phyloP scores from a whole-genome alignment of 1,139 yeast genomes.

The Candida sp. region DNA sequence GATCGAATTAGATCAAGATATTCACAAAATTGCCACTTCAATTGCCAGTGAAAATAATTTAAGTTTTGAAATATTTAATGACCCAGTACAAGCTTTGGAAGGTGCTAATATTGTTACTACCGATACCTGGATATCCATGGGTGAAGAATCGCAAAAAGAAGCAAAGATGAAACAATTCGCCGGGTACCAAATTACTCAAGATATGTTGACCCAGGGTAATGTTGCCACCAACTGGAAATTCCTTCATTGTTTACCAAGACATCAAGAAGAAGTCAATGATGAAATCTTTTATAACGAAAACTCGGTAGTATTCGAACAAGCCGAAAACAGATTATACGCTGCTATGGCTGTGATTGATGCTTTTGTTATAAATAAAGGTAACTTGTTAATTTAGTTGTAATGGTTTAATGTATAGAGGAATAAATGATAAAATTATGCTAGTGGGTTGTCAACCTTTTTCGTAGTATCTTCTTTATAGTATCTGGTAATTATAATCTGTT shows the following conservation, averaged over 20 bases:
- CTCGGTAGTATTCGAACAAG: slow-evolving; percentile 90
- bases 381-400: slow-evolving; percentile 23
- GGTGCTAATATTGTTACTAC: slow-evolving; percentile 84
- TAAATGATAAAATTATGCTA: too few species aligned
- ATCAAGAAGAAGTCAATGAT: slow-evolving; percentile 89
- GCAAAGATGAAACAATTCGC: slow-evolving; percentile 74
- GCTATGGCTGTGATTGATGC: slow-evolving; percentile 94
- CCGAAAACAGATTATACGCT: slow-evolving; percentile 93
- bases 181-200: slow-evolving; percentile 79
- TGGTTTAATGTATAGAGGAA: not conserved
- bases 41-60: slow-evolving; percentile 54
- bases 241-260: slow-evolving; percentile 98
- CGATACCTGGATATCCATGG: slow-evolving; percentile 99
- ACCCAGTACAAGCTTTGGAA: slow-evolving; percentile 68
- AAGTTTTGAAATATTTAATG: slow-evolving; percentile 60
- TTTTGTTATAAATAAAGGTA: slow-evolving; percentile 81
- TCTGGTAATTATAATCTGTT: too few species aligned
- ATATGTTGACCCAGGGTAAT: slow-evolving; percentile 51
- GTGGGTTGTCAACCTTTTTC: too few species aligned
- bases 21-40: slow-evolving; percentile 51
- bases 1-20: slow-evolving; percentile 59
- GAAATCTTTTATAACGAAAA: slow-evolving; percentile 84
- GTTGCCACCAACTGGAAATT: slow-evolving; percentile 77
- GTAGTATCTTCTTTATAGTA: too few species aligned
- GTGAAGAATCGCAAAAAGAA: slow-evolving; percentile 79